Evolutionary conservation across 306 rosid genomes (phyloP), one percentile per base, ranked within the genome.

Genomic region (Arachis stenosperma): DNA sequence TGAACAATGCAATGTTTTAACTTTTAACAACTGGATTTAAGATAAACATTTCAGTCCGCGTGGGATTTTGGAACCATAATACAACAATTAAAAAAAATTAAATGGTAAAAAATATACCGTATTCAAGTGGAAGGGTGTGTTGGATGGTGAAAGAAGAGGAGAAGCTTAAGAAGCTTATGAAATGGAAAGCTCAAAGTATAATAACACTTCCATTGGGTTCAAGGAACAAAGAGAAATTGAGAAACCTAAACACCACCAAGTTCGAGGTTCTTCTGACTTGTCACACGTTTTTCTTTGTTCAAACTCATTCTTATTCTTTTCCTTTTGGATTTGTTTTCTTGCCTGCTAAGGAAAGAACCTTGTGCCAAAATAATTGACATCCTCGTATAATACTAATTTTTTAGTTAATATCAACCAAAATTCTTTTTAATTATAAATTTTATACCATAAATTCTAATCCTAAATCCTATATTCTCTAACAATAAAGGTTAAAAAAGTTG

Each of bases 281-380:
- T 69, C 7, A 74, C 60, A 42, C 50, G 27, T 17, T 47, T 71
- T 71, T 48, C 67, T 76, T 78, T 60, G 64, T 71, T 27, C 53
- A 51, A 79, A 74, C 78, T 59, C 44, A 79, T 79, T 71, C 48
- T 72, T 59, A 83, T 76, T 83, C 89, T 61, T 71, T 61, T 13
- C 33, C 75, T 79, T 82, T 81, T 40, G 48, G 80, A 80, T 71
- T 70, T 54, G 80, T 82, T 71, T 70, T 54, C 79, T 73, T 71
- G 44, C n/a, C 60, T 9, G 54, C 65, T 3, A 79, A 69, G 77
- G 10, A 82, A 17, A 17, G 17, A 17, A 17, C 17, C 17, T 17
- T 17, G 0, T 17, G 17, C 17, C 17, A 17, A 17, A 17, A 17
- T 17, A 17, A 17, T 17, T 17, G 17, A 17, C 17, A 22, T 22